Evolutionary conservation across 164 flowering plant species (phyloP).

Genomic region (Echeveria elegans): DNA sequence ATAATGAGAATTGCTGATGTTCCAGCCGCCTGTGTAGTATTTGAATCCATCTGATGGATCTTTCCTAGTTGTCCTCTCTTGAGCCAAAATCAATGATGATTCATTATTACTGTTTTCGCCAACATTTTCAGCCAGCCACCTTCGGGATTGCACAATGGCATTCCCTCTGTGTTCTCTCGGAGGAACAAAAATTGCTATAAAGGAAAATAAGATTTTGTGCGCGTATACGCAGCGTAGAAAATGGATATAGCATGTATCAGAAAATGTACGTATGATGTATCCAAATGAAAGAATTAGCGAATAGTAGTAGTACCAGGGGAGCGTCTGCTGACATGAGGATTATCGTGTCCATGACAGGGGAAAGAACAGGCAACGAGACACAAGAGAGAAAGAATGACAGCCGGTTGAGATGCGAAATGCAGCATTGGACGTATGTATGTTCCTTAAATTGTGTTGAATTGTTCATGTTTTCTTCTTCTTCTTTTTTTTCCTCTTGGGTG

Average conservation of each 20-base stretch:
- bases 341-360: background rate
- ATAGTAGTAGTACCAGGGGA: background rate
- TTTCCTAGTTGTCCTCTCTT: slow-evolving; percentile 25
- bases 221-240: too few relatives aligned
- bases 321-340: background rate
- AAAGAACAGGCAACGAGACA: background rate
- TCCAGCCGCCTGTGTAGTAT: slow-evolving; percentile 39
- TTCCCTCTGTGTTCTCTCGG: background rate
- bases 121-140: background rate
- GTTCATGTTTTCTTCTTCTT: background rate
- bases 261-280: background rate
- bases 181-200: background rate
- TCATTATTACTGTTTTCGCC: slow-evolving; percentile 8
- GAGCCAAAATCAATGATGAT: slow-evolving; percentile 37
- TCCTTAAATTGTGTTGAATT: background rate
- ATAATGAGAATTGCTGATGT: slow-evolving; percentile 34
- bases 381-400: background rate
- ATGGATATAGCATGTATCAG: background rate
- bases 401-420: background rate
- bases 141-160: background rate
- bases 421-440: background rate
- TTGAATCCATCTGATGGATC: slow-evolving; percentile 29
- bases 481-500: background rate
- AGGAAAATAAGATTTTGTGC: background rate
- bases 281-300: background rate